Conservation (phyloP, 768 basidiomycete species). For the Termitomyces bulborhizus region DNA sequence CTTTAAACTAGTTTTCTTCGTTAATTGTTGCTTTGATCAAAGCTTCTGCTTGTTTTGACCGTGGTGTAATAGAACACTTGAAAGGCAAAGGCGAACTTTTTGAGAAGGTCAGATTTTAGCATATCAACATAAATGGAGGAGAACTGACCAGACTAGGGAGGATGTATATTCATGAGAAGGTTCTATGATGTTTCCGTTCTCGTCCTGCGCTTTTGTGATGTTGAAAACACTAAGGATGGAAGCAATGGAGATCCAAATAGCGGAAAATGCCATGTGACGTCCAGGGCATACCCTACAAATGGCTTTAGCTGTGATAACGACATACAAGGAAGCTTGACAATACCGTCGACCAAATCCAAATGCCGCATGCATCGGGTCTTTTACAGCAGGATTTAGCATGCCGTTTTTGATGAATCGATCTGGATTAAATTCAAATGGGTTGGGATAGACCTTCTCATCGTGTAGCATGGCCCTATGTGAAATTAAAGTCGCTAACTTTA, state of each 20-base stretch:
- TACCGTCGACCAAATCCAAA: conserved; percentile 19
- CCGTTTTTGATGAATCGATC: conserved; percentile 28
- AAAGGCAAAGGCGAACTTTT: conserved; percentile 1
- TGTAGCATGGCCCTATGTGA: conserved; percentile 28
- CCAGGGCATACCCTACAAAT: conserved; percentile 24
- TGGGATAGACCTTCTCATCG: conserved; percentile 24
- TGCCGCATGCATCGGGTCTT: conserved; percentile 6
- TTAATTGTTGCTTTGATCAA: conserved; percentile 1
- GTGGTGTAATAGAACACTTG: conserved; percentile 6
- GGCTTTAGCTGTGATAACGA: neutral
- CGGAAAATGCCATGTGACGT: conserved; percentile 24
- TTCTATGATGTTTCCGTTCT: conserved; percentile 14
- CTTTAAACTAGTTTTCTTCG: neutral
- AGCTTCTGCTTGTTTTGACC: conserved; percentile 2
- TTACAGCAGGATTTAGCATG: conserved; percentile 11
- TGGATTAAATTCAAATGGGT: conserved; percentile 26
- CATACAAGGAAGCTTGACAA: neutral
- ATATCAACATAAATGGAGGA: neutral
- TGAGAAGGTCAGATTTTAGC: neutral
- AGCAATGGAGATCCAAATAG: conserved; percentile 23
- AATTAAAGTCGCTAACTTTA: neutral
- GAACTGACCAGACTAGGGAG: conserved; percentile 6
- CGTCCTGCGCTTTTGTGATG: conserved; percentile 16
- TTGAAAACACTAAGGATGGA: conserved; percentile 24
- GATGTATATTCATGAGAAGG: conserved; percentile 7